Percentiles rank a stretch among this genome's conserved stretches.
Evolutionary conservation across 2,329 filamentous ascomycete genomes (phyloP).

Genomic region (Ramularia collo-cygni): DNA sequence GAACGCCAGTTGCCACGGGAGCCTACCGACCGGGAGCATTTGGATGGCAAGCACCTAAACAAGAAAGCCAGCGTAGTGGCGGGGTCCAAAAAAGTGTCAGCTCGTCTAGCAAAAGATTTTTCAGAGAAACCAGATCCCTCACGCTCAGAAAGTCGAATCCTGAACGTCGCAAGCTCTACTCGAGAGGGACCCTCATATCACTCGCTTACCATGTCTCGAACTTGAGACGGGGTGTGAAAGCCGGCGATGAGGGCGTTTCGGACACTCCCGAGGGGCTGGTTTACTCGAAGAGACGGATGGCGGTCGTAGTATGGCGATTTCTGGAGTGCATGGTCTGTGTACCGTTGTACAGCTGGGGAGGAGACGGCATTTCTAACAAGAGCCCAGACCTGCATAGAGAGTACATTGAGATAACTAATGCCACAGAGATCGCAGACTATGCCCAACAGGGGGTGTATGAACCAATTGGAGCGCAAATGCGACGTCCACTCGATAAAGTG

Average conservation of each 20-base stretch:
- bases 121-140: too few species aligned
- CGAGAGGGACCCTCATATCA: constrained; percentile 12
- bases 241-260: too few species aligned
- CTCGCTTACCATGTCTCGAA: constrained; percentile 16
- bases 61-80: too few species aligned
- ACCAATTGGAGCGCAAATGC: not conserved
- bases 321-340: constrained; percentile 4
- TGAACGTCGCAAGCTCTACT: not conserved
- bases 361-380: not conserved
- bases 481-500: too few species aligned
- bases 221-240: not conserved
- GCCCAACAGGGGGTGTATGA: not conserved
- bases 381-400: not conserved
- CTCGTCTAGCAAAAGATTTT: too few species aligned
- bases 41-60: too few species aligned
- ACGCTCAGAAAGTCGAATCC: too few species aligned
- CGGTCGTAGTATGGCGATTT: constrained; percentile 5
- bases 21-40: too few species aligned
- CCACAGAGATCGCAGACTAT: not conserved
- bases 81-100: too few species aligned
- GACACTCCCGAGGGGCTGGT: not conserved
- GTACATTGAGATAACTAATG: not conserved
- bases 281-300: constrained; percentile 7
- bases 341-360: constrained; percentile 2
- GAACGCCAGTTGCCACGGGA: too few species aligned